phyloP scores from a whole-genome alignment of 164 flowering plant genomes.

The Liriodendron chinense region DNA sequence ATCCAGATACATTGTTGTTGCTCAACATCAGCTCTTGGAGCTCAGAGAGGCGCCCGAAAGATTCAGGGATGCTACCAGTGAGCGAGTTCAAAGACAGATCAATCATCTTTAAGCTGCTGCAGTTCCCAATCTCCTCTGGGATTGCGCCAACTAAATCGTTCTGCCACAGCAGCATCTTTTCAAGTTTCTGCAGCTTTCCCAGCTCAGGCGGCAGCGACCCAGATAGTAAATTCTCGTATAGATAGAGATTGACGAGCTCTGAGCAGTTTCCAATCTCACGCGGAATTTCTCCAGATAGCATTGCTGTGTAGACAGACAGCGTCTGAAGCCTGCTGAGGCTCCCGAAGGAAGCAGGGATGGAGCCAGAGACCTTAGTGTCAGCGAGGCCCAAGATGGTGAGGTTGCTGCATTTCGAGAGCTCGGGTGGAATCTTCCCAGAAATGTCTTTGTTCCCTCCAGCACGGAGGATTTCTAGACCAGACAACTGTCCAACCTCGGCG shows the following conservation, averaged over 20 bases:
- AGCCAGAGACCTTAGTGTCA: constrained; percentile 54
- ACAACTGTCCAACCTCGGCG: constrained; percentile 46
- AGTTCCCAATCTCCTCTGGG: constrained; percentile 82
- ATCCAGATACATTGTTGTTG: constrained; percentile 63
- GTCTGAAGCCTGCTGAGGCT: constrained; percentile 57
- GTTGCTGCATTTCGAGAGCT: constrained; percentile 52
- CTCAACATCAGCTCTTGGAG: constrained; percentile 76
- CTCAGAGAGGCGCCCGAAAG: constrained; percentile 45
- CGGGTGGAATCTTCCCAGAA: constrained; percentile 57
- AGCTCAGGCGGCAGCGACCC: constrained; percentile 71
- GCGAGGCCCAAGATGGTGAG: constrained; percentile 53
- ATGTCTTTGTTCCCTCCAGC: constrained; percentile 84
- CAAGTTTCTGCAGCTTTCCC: constrained; percentile 67
- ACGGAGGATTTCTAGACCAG: constrained; percentile 44
- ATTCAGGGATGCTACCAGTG: constrained; percentile 67
- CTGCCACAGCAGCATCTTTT: constrained; percentile 74
- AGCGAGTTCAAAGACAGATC: constrained; percentile 77
- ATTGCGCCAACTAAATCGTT: constrained; percentile 63
- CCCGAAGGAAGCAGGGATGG: constrained; percentile 57
- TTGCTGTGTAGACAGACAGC: constrained; percentile 65
- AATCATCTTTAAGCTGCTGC: constrained; percentile 46
- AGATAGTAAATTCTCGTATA: constrained; percentile 68
- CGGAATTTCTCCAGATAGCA: constrained; percentile 81
- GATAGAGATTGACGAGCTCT: constrained; percentile 61
- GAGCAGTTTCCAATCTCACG: constrained; percentile 72